Evolutionary conservation across 768 basidiomycete species (phyloP), one percentile per base, ranked within the genome.

Genomic region (Exsudoporus frostii): DNA sequence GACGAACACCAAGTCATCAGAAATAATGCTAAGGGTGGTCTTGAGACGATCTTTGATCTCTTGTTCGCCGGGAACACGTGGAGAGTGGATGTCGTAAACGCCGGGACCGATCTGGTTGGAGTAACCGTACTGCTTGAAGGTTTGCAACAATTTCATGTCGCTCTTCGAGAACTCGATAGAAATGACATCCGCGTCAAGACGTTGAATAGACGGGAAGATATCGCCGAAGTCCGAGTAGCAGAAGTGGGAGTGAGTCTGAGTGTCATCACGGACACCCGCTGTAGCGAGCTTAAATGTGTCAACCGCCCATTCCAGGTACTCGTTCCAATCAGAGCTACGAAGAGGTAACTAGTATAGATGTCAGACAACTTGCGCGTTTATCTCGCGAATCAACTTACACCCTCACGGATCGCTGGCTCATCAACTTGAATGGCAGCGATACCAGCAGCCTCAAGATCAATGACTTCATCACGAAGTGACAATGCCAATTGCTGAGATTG

Each of bases 1-100:
- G 74, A 98, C 79, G 71, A 91, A 90, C 71, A 92, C 81, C 52
- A 94, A 81, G 54, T 87, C 80, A 65, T 81, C 79, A 54, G 90
- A 86, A 59, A 98, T 84, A 67, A 89, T 88, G 48, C 76, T 76
- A 63, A 92, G 83, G 83, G 96, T 93, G 60, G 84, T 73, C 72
- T 82, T 82, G 69, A 98, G 79, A 65, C 95, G 90, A 64, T 95
- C 88, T 78, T 86, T 88, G 77, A 98, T 94, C 79, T 99, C 97
- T 72, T 93, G 82, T 64, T 86, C 84, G 55, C 84, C 77, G 41
- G 97, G 97, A 58, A 99, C 91, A 84, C 97, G 94, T 58, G 97
- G 97, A 63, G 95, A 98, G 81, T 98, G 97, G 76, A 99, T 97
- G 72, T 98, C 95, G 70, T 97, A 97, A 68, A 97, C 92, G 82